Conservation (phyloP, 257 asterid species). For the Nicotiana obtusifolia region DNA sequence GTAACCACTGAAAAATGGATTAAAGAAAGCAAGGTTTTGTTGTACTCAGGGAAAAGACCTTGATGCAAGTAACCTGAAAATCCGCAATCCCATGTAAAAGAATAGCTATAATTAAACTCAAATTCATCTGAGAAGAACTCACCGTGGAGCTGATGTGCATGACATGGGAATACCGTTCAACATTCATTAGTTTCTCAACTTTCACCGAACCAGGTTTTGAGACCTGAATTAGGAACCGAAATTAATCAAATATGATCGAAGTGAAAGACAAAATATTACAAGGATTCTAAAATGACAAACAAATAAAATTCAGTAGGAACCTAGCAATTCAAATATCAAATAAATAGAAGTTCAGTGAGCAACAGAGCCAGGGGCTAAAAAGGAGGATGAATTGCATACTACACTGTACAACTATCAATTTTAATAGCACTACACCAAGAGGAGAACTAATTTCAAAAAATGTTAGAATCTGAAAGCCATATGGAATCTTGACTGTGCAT, state of each 20-base stretch:
- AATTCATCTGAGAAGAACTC: constrained; percentile 23
- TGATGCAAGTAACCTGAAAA: neutral
- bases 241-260: neutral
- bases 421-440: neutral
- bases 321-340: neutral
- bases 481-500: neutral
- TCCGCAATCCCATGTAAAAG: neutral
- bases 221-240: constrained; percentile 48
- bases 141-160: constrained; percentile 99
- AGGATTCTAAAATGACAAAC: neutral
- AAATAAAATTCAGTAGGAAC: constrained; percentile 2
- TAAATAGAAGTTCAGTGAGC: neutral
- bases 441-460: neutral
- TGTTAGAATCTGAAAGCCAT: neutral
- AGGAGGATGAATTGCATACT: neutral
- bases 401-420: neutral
- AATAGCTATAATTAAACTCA: neutral
- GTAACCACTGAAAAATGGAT: neutral
- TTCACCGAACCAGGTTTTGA: constrained; percentile 89
- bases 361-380: neutral
- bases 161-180: constrained; percentile 98
- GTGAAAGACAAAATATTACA: neutral
- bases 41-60: neutral
- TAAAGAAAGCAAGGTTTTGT: neutral
- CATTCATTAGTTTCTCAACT: constrained; percentile 88